Conservation (phyloP, 2,329 filamentous ascomycete species). For the Cladosporium phlei region DNA sequence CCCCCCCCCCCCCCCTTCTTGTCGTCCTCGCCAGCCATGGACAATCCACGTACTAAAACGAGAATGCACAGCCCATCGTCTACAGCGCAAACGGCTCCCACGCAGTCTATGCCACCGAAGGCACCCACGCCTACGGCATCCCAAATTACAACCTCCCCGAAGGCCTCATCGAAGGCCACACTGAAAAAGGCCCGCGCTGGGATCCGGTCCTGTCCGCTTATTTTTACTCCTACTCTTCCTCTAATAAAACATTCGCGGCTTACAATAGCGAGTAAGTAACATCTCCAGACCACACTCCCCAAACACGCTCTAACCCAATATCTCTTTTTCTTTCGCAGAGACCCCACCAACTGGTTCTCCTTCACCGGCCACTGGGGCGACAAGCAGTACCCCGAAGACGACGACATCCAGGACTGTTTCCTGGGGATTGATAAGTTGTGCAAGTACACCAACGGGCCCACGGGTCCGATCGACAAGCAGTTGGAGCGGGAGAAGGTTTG, state of each 20-base stretch:
- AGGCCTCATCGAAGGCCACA: constrained; percentile 52
- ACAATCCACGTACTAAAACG: too few relatives aligned
- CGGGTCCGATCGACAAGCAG: constrained; percentile 57
- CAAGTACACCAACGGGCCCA: constrained; percentile 55
- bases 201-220: constrained; percentile 55
- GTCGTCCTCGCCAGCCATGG: too few relatives aligned
- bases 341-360: constrained; percentile 52
- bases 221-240: constrained; percentile 50
- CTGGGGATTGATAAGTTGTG: constrained; percentile 34
- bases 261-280: constrained; percentile 34
- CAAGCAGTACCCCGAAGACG: constrained; percentile 50
- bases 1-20: too few relatives aligned
- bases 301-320: not conserved
- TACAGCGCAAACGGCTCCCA: constrained; percentile 60
- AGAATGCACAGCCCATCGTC: constrained; percentile 42
- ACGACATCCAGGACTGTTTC: constrained; percentile 45
- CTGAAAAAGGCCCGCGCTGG: constrained; percentile 54
- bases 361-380: constrained; percentile 62
- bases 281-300: not conserved
- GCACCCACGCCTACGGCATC: constrained; percentile 59
- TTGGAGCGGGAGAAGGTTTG: constrained; percentile 54
- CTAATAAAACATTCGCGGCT: constrained; percentile 40
- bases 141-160: constrained; percentile 54
- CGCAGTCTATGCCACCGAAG: constrained; percentile 58
- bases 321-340: constrained; percentile 19